Percentiles rank a stretch among this genome's conserved stretches.
phyloP scores from a whole-genome alignment of 345 rosid species.

The Punica granatum region DNA sequence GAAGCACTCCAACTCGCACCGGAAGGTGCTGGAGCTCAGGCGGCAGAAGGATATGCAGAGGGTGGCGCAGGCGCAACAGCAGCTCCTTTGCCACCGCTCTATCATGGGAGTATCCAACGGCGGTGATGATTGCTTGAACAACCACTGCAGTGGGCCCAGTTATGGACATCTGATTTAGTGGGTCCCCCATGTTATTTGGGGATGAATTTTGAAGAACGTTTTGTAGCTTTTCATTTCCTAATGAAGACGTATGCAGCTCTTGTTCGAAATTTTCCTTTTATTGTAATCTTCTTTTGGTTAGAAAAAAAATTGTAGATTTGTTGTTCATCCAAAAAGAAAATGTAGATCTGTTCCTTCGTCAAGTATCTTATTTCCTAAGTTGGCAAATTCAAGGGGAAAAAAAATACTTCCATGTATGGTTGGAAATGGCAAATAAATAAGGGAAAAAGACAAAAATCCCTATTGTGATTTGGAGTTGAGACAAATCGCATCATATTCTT shows the following conservation, averaged over 20 bases:
- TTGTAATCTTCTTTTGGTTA: not conserved
- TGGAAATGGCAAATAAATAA: no score
- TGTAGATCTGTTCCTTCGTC: no score
- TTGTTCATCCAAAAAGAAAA: no score
- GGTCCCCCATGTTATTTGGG: not conserved
- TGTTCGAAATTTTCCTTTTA: not conserved
- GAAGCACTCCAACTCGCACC: conserved; percentile 14
- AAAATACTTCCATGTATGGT: no score
- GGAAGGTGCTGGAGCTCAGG: conserved; percentile 16
- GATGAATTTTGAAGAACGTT: not conserved
- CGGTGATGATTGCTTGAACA: conserved; percentile 1
- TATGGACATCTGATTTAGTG: conserved; percentile 8
- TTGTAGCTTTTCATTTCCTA: not conserved
- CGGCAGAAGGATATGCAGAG: conserved; percentile 14
- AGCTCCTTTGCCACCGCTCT: conserved; percentile 4
- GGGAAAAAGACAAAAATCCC: no score
- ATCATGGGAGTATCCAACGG: conserved; percentile 5
- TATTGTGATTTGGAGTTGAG: no score
- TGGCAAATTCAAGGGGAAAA: no score
- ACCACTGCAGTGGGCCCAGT: conserved; percentile 3
- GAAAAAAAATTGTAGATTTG: not conserved
- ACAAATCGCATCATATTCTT: no score
- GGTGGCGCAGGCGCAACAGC: conserved; percentile 13
- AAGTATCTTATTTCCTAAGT: no score
- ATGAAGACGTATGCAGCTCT: not conserved